Conservation (phyloP, 331 rosid species). For the Telfairia occidentalis region DNA sequence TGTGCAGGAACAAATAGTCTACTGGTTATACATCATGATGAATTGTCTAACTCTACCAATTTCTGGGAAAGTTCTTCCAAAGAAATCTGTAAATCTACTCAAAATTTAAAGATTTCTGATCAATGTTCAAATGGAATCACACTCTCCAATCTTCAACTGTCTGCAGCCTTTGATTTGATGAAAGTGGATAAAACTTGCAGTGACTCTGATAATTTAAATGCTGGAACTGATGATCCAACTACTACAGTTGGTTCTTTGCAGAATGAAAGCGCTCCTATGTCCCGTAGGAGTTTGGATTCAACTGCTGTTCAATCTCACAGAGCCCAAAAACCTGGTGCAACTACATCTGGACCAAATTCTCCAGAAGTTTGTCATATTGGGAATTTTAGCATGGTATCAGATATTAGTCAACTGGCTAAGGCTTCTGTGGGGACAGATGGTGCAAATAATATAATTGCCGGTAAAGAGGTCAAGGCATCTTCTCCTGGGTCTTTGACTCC, state of each 20-base stretch:
- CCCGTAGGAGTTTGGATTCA: neutral
- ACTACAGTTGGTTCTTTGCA: constrained; percentile 15
- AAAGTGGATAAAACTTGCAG: constrained; percentile 16
- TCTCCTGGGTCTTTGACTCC: constrained; percentile 35
- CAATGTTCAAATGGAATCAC: neutral
- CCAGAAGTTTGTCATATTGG: neutral
- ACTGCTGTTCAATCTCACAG: constrained; percentile 1
- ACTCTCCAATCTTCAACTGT: constrained; percentile 2
- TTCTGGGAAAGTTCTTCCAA: constrained; percentile 20
- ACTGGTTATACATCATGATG: constrained; percentile 19
- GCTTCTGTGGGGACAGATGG: constrained; percentile 6
- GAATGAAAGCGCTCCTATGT: constrained; percentile 20
- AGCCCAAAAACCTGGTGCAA: neutral
- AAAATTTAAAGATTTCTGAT: neutral
- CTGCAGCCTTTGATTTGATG: neutral
- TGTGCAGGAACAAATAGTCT: constrained; percentile 24
- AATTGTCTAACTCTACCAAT: constrained; percentile 23
- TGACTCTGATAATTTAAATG: constrained; percentile 14
- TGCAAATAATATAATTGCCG: constrained; percentile 12
- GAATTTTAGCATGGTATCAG: constrained; percentile 1
- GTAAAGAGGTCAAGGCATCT: constrained; percentile 20
- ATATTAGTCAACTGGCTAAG: neutral
- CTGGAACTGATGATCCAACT: neutral
- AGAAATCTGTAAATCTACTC: constrained; percentile 7
- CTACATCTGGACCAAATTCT: neutral